Conservation (phyloP, 176 grass and related monocot genomes). For the Musa schizocarpa region DNA sequence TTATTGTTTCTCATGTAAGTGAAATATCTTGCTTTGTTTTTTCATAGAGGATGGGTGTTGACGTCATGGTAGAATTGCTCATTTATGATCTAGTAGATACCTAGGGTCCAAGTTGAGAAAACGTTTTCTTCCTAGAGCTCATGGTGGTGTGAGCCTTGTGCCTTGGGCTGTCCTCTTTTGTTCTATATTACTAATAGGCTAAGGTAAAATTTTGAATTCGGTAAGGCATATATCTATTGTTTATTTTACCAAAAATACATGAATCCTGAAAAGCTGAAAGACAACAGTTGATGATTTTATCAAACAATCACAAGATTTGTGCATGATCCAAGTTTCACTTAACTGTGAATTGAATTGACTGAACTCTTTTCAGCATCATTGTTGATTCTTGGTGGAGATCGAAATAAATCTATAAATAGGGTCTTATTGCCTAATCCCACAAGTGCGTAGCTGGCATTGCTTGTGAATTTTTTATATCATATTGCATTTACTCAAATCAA, state of each 20-base stretch:
- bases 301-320: too few relatives aligned
- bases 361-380: background rate
- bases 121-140: too few relatives aligned
- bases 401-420: background rate
- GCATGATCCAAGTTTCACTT: too few relatives aligned
- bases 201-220: background rate
- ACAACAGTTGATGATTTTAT: background rate
- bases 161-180: too few relatives aligned
- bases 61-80: too few relatives aligned
- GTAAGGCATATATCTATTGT: background rate
- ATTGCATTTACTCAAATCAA: background rate
- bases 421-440: background rate
- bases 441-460: background rate
- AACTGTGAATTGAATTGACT: background rate
- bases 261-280: background rate
- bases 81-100: too few relatives aligned
- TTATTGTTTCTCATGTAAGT: background rate
- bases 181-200: too few relatives aligned
- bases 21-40: too few relatives aligned
- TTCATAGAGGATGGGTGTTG: too few relatives aligned
- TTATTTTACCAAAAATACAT: background rate
- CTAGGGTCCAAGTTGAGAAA: too few relatives aligned
- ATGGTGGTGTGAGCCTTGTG: too few relatives aligned
- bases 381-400: background rate
- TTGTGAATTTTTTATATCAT: background rate